Evolutionary conservation across 345 rosid genomes (phyloP).

Genomic region (Raphanus sativus): DNA sequence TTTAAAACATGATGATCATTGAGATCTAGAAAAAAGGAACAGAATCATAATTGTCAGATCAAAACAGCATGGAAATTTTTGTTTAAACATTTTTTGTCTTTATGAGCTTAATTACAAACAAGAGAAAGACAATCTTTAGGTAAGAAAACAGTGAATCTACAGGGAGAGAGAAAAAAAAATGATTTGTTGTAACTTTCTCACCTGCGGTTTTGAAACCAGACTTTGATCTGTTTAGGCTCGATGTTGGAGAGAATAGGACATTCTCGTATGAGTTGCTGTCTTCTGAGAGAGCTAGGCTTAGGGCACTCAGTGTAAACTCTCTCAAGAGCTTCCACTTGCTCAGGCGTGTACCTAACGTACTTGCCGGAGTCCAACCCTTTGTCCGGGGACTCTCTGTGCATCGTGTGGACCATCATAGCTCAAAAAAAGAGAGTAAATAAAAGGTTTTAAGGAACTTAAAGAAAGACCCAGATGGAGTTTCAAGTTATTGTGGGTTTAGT

Average conservation of each 20-base stretch:
- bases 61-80: background rate
- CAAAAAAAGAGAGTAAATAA: background rate
- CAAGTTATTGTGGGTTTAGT: constrained; percentile 6
- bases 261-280: constrained; percentile 42
- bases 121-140: background rate
- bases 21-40: constrained; percentile 1
- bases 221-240: constrained; percentile 44
- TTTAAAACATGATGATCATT: constrained; percentile 13
- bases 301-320: constrained; percentile 44
- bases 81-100: background rate
- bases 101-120: background rate
- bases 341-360: constrained; percentile 43
- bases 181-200: background rate
- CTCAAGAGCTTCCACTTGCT: constrained; percentile 44
- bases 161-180: background rate
- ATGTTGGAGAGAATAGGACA: constrained; percentile 44
- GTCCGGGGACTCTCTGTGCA: constrained; percentile 43
- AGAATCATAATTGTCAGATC: background rate
- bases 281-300: constrained; percentile 40
- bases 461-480: background rate
- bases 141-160: background rate
- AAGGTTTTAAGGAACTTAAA: background rate
- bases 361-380: constrained; percentile 43
- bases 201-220: constrained; percentile 48
- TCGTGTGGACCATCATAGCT: constrained; percentile 44